Evolutionary conservation across 352 stramenopile species (phyloP), one percentile per base, ranked within the genome.

Genomic region (Hyaloperonospora arabidopsidis): DNA sequence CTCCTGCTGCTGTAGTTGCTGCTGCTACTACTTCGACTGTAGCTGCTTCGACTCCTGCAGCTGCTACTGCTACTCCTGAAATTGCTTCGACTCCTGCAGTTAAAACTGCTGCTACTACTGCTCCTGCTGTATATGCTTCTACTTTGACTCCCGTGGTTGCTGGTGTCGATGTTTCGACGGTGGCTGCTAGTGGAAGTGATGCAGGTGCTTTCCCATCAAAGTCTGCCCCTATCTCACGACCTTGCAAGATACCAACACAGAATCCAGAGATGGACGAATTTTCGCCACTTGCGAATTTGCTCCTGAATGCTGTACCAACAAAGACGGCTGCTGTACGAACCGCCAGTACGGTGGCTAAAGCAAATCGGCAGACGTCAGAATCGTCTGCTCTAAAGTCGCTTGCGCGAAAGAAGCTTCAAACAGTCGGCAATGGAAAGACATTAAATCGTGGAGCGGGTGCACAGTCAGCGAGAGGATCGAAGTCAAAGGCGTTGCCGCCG

Each of bases 231-330:
- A 11, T 39, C 4, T 39, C 18, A 0, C 63, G 58, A 19, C 3
- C 53, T 13, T 45, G 47, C 1, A 40, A 18, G 0, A 28, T 59
- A 17, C 57, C 59, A 18, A 57, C 41, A 12, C 67, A 75, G 18
- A 76, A 72, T 22, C 67, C 67, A 4, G 67, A 76, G 32, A 64
- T 72, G 51, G 43, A 55, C 49, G 57, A 72, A 46, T 6, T 21
- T 45, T 40, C 36, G 18, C 43, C 28, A 22, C 21, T 32, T 6
- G 49, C 34, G 22, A 12, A 13, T 15, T 18, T 23, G 12, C 55
- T 39, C 50, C 28, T 11, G 11, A 12, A 11, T 5, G 17, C 32
- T 5, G 22, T 36, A n/a, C 12, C 21, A 15, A 15, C 23, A 35
- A 69, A 67, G 17, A 18, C 34, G 7, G 18, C 28, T 32, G 2